Evolutionary conservation across 208 protist species (phyloP), one percentile per base, ranked within the genome.

Genomic region (Porcisia hertigi): DNA sequence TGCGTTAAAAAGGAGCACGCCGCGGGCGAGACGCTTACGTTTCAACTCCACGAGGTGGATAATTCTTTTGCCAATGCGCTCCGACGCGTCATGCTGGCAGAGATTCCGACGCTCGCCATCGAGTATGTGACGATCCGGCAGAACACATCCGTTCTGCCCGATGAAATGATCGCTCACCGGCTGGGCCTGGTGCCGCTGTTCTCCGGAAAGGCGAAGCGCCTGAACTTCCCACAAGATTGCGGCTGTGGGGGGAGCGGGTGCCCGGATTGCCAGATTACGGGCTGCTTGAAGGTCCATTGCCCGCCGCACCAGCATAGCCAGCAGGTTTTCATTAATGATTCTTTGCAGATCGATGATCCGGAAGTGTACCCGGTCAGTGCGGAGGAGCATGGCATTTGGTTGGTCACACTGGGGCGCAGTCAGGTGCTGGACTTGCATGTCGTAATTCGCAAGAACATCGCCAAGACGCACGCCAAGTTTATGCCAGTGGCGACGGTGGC

Each of bases 151-250:
- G 94, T 99, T n/a, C 88, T 99, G 23, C 90, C 93, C 7, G 99
- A 99, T 85, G 99, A 99, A 83, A 99, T 99, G 88, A 94, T 99
- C 30, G 96, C 98, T 3, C 99, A 99, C 82, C 87, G 99, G 4
- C 84, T 99, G 8, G 99, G 99, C 9, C 88, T 99, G 0, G 95
- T 99, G 36, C 99, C 99, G 20, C 83, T 99, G 34, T 91, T 86
- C 70, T 97, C 92, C 16, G 92, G 87, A 85, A 96, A 94, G 86
- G 94, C 95, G 16, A 73, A 83, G 12, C 77, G 87, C 41, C 87
- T 98, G 80, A 92, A 94, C 82, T 96, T 90, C 73, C 77, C 88
- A 16, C 81, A 88, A 41, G 95, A 97, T 43, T 98, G 96, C 80
- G 79, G 84, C 34, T 98, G 95, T 70, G 88, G 83, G 16, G 94